Conservation (phyloP, 2,329 filamentous ascomycete genomes). For the Fusarium secorum region DNA sequence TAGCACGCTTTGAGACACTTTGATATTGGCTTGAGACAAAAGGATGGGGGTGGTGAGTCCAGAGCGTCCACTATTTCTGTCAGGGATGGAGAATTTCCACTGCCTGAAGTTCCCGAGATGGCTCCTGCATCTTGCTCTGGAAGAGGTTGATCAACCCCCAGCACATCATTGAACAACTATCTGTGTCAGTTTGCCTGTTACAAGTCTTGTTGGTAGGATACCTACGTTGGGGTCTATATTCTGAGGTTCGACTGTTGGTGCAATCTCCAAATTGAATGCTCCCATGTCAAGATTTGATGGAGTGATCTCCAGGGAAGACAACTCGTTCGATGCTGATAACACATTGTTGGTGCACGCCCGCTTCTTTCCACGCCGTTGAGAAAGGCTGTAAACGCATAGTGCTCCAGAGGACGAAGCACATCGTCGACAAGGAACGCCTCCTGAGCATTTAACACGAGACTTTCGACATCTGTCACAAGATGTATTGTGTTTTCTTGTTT, state of each 20-base stretch:
- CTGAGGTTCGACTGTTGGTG: too few relatives aligned
- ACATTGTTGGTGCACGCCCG: not conserved
- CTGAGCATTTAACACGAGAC: slow-evolving; percentile 10
- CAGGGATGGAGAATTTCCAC: not conserved
- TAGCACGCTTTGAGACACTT: slow-evolving; percentile 1
- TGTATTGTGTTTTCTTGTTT: not conserved
- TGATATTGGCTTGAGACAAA: not conserved
- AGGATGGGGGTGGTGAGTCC: not conserved
- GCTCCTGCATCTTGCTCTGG: accelerated
- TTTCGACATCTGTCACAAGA: slow-evolving; percentile 17
- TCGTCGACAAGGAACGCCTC: not conserved
- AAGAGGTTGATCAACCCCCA: not conserved
- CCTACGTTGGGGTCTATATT: not conserved
- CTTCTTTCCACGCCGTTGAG: slow-evolving; percentile 6
- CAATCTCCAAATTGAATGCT: not conserved
- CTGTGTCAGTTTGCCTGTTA: not conserved
- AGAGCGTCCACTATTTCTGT: slow-evolving; percentile 3
- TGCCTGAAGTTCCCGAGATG: not conserved
- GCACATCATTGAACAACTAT: not conserved
- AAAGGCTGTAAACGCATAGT: slow-evolving; percentile 2
- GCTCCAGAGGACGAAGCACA: not conserved
- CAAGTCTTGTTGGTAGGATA: not conserved
- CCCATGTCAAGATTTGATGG: not conserved
- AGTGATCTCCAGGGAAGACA: not conserved
- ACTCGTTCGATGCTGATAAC: accelerated